Percentiles rank a stretch among this genome's conserved stretches.
phyloP scores from a whole-genome alignment of 1,284 basidiomycete species.

The Inonotus obliquus region DNA sequence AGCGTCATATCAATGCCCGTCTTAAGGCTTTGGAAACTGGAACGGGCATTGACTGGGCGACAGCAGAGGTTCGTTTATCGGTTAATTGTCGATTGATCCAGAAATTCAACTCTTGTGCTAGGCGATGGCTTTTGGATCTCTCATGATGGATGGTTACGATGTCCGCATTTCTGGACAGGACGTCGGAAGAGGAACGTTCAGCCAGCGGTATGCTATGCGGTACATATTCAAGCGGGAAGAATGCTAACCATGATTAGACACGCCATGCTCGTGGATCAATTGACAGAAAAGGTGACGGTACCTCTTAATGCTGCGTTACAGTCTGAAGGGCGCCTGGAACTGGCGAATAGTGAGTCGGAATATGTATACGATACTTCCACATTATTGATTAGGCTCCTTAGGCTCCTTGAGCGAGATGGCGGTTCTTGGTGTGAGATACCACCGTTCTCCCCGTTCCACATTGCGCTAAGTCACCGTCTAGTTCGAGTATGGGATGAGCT shows the following conservation, averaged over 20 bases:
- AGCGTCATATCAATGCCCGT: constrained; percentile 75
- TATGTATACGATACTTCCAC: background rate
- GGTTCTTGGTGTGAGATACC: constrained; percentile 65
- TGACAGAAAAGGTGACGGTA: constrained; percentile 70
- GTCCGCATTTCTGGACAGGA: constrained; percentile 88
- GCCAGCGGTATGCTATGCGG: constrained; percentile 54
- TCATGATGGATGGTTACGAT: constrained; percentile 76
- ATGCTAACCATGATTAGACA: constrained; percentile 41
- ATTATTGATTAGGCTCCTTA: constrained; percentile 27
- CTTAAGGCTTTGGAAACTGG: constrained; percentile 68
- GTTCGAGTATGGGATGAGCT: constrained; percentile 87
- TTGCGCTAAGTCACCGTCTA: constrained; percentile 26
- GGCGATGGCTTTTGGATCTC: constrained; percentile 81
- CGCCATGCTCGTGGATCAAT: constrained; percentile 87
- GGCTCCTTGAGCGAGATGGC: constrained; percentile 85
- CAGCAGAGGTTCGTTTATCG: constrained; percentile 64
- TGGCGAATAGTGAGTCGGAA: constrained; percentile 71
- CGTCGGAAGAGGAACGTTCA: constrained; percentile 86
- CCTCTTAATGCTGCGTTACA: constrained; percentile 68
- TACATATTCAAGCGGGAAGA: background rate
- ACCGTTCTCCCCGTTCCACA: constrained; percentile 10
- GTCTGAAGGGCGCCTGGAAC: constrained; percentile 69
- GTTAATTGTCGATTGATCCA: background rate
- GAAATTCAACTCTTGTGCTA: constrained; percentile 24
- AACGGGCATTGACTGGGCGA: constrained; percentile 79